These are phyloP conservation scores for Passiflora organensis DNA, from an alignment of 345 rosid species.

Conservation along the genomic window DNA sequence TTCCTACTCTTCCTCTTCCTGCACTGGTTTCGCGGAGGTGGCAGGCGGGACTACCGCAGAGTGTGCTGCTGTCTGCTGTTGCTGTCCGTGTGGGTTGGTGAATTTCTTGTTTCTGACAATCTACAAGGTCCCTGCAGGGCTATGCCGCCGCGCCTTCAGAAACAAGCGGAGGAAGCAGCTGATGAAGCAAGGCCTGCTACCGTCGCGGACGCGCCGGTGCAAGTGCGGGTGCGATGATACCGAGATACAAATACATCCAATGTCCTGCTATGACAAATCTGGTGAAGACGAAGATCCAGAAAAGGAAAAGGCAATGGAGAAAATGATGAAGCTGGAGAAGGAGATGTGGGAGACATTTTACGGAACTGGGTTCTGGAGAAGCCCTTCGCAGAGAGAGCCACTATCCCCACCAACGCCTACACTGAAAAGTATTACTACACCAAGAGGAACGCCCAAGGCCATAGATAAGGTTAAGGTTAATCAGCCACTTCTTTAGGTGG, in stretches of 20 bases:
- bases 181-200: slow-evolving; percentile 31
- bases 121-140: slow-evolving; percentile 38
- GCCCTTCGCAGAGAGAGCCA: slow-evolving; percentile 45
- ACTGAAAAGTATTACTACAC: no score
- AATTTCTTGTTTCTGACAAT: slow-evolving; percentile 27
- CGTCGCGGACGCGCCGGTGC: slow-evolving; percentile 12
- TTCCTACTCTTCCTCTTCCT: slow-evolving; percentile 11
- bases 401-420: slow-evolving; percentile 15
- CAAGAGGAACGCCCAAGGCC: no score
- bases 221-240: slow-evolving; percentile 25
- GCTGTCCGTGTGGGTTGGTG: slow-evolving; percentile 40
- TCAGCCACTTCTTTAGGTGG: no score
- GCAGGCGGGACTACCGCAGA: slow-evolving; percentile 47
- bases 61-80: slow-evolving; percentile 42
- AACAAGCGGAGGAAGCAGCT: slow-evolving; percentile 26
- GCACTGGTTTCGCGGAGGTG: slow-evolving; percentile 24
- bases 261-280: background rate
- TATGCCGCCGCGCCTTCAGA: slow-evolving; percentile 36
- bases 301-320: slow-evolving; percentile 16
- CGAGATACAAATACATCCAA: slow-evolving; percentile 21
- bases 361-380: slow-evolving; percentile 50
- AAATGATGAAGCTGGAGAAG: slow-evolving; percentile 34
- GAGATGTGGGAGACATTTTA: slow-evolving; percentile 50
- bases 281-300: slow-evolving; percentile 8
- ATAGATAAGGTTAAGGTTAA: no score